Base-by-base conservation (phyloP, 179 eudicot genomes). In the Kewa caespitosa region DNA sequence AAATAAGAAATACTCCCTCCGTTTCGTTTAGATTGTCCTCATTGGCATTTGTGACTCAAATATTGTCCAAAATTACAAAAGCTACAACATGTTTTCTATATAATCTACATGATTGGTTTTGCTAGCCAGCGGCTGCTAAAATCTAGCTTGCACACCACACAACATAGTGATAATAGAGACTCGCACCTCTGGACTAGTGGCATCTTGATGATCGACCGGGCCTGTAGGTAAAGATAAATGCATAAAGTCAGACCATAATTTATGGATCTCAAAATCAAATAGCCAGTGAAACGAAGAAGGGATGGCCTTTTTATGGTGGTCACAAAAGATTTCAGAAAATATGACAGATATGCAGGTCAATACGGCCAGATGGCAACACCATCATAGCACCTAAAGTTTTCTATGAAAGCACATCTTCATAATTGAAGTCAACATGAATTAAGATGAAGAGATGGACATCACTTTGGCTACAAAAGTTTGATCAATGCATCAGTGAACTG, bases 111-210 rank as follows among this genome's bases (percentile, higher is more conserved):
- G 32, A 32, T 14, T 28, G 30, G 27, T 28, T 39, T 63, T 1
- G 30, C 63, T 41, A 62, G 63, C 15, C n/a, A 43, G 32, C 13
- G 25, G 55, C 28, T n/a, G 1, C 23, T 17, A 8, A 17, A 32
- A 18, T 37, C 25, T 59, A 8, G 33, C 9, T 15, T 37, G 25
- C 67, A 59, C 62, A 28, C 13, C 18, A 74, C 14, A 43, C 1
- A 55, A 31, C 25, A 25, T 27, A 61, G 39, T 20, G 41, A 14
- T 33, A 63, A 46, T 32, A 48, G 41, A 72, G 77, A 33, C 28
- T 38, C 48, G 37, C 83, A 87, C 90, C 86, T 86, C 85, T 69
- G 87, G 74, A 73, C 76, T 77, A 72, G 76, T 70, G 57, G 82
- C 75, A 14, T 41, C 79, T 37, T 86, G 80, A 66, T 81, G 69